Percentiles rank a stretch among this genome's conserved stretches.
Evolutionary conservation across 805 yeast species (phyloP).

Genomic region (Barnettozyma botsteinii): DNA sequence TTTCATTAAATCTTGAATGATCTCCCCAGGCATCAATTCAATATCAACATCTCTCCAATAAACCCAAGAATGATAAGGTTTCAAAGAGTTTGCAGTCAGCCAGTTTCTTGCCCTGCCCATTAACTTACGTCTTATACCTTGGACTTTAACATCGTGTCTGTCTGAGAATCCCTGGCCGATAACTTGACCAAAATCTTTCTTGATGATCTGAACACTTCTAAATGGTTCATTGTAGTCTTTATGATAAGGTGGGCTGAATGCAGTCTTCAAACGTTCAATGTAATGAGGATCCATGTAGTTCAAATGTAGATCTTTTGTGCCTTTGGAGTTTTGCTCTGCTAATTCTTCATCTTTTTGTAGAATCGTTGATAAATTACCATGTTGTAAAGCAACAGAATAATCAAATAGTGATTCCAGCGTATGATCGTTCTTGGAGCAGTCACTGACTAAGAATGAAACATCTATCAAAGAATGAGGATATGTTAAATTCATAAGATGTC

Average conservation of each 20-base stretch:
- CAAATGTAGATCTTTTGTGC: slow-evolving; percentile 58
- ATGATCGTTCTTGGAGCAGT: slow-evolving; percentile 61
- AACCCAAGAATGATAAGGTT: slow-evolving; percentile 86
- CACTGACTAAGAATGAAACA: slow-evolving; percentile 74
- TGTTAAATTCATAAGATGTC: slow-evolving; percentile 79
- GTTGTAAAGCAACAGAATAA: slow-evolving; percentile 61
- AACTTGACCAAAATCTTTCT: slow-evolving; percentile 76
- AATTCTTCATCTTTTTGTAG: slow-evolving; percentile 37
- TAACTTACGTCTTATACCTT: slow-evolving; percentile 74
- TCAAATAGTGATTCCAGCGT: slow-evolving; percentile 63
- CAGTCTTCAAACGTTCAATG: slow-evolving; percentile 46
- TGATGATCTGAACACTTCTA: slow-evolving; percentile 72
- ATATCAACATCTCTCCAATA: slow-evolving; percentile 88
- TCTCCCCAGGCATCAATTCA: slow-evolving; percentile 74
- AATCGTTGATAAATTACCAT: slow-evolving; percentile 53
- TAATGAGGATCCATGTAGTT: slow-evolving; percentile 66
- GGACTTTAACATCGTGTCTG: slow-evolving; percentile 79
- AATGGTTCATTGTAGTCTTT: slow-evolving; percentile 60
- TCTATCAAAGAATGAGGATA: slow-evolving; percentile 78
- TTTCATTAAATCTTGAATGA: slow-evolving; percentile 69
- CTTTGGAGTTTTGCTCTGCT: slow-evolving; percentile 38
- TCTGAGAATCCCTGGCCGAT: slow-evolving; percentile 84
- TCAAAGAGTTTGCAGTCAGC: slow-evolving; percentile 66
- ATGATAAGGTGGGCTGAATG: slow-evolving; percentile 66
- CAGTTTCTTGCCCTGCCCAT: slow-evolving; percentile 89